Evolutionary conservation across 805 yeast species (phyloP).

Genomic region (Metschnikowia dekortorum): DNA sequence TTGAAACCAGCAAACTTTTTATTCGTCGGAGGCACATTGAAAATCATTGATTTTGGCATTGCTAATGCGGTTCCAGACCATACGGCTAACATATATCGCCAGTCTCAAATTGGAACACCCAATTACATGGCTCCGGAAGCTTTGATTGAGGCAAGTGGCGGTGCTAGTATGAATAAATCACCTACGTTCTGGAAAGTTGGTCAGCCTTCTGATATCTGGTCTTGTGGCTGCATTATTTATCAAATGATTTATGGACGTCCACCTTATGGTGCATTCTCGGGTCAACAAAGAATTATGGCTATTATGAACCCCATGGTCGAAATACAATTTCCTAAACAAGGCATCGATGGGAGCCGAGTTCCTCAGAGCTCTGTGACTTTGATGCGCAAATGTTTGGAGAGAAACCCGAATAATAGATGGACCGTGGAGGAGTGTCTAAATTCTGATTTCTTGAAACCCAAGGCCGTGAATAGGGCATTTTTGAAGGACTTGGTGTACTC

Average conservation of each 20-base stretch:
- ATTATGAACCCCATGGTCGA: conserved; percentile 80
- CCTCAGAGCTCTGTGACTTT: conserved; percentile 67
- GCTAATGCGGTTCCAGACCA: conserved; percentile 94
- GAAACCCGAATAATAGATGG: conserved; percentile 67
- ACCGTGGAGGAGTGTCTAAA: conserved; percentile 58
- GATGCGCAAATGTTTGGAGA: conserved; percentile 63
- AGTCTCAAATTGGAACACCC: conserved; percentile 91
- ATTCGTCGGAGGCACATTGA: conserved; percentile 76
- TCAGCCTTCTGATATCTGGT: conserved; percentile 95
- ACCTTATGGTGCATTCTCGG: conserved; percentile 78
- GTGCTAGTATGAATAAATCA: conserved; percentile 26
- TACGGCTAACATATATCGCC: conserved; percentile 85
- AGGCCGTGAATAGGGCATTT: conserved; percentile 62
- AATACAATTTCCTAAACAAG: conserved; percentile 60
- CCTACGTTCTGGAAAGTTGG: conserved; percentile 68
- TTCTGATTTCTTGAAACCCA: conserved; percentile 70
- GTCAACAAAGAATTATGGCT: conserved; percentile 74
- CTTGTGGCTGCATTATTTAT: conserved; percentile 92
- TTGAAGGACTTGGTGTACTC: conserved; percentile 67
- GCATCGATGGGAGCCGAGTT: conserved; percentile 57
- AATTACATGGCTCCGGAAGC: conserved; percentile 99
- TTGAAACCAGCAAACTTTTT: conserved; percentile 65
- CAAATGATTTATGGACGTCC: conserved; percentile 94
- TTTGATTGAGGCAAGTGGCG: conserved; percentile 45
- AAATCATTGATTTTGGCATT: conserved; percentile 92